Evolutionary conservation across 1,284 basidiomycete genomes (phyloP).

Genomic region (Kalmanozyma brasiliensis): DNA sequence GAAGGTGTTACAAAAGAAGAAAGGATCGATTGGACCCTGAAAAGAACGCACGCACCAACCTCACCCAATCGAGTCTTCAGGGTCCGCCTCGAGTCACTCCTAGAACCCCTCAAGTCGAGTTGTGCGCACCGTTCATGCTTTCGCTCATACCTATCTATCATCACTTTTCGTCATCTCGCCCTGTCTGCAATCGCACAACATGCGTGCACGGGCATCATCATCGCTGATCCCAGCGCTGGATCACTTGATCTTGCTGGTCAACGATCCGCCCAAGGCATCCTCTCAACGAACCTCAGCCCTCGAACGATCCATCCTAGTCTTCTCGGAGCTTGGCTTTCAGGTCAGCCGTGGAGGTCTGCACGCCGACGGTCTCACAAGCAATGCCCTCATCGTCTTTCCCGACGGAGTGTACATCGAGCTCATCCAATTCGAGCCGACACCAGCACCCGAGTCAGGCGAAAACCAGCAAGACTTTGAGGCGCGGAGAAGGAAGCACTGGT

Average conservation of each 20-base stretch:
- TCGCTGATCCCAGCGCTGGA: conserved; percentile 45
- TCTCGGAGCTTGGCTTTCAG: conserved; percentile 48
- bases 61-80: conserved; percentile 1
- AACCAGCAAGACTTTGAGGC: conserved; percentile 29
- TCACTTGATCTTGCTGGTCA: conserved; percentile 52
- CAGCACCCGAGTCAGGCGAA: conserved; percentile 22
- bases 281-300: conserved; percentile 17
- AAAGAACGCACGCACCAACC: background rate
- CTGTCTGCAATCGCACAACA: background rate
- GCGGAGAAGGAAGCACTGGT: conserved; percentile 46
- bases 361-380: conserved; percentile 50
- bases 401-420: conserved; percentile 59
- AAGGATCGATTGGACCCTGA: conserved; percentile 9
- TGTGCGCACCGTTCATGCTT: conserved; percentile 7
- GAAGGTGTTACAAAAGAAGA: too few relatives aligned
- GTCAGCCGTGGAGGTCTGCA: conserved; percentile 49
- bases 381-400: conserved; percentile 51
- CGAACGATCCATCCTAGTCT: conserved; percentile 36
- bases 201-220: conserved; percentile 7
- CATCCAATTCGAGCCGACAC: conserved; percentile 41
- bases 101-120: background rate
- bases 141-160: background rate
- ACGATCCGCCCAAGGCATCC: conserved; percentile 26
- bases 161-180: background rate
- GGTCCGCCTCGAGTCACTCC: conserved; percentile 7